A percentile compares a stretch with the other conserved stretches of the same genome.
These are phyloP conservation scores for Erigeron philadelphicus DNA, from an alignment of 140 eudicot species.

Conservation along the genomic window DNA sequence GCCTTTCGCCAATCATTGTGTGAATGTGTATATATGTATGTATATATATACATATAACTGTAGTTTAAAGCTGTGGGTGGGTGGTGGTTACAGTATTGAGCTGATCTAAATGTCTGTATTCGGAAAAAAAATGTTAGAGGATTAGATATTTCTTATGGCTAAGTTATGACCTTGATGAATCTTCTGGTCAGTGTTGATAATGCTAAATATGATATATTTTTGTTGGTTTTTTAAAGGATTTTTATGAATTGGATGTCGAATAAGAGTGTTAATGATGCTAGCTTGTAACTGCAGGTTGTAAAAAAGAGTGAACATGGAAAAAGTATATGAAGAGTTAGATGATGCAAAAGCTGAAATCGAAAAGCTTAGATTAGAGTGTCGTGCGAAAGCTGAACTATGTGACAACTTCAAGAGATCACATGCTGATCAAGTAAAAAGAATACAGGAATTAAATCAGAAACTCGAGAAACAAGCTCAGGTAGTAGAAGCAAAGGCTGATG, in stretches of 20 bases:
- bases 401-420: slow-evolving; percentile 56
- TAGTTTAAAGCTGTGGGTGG: too few relatives aligned
- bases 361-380: slow-evolving; percentile 47
- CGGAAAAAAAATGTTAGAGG: too few relatives aligned
- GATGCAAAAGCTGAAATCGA: slow-evolving; percentile 76
- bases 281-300: slow-evolving; percentile 28
- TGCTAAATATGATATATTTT: not conserved
- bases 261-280: slow-evolving; percentile 5
- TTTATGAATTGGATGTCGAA: not conserved
- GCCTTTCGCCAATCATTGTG: not conserved
- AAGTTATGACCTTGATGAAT: not conserved
- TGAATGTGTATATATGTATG: too few relatives aligned
- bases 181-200: not conserved
- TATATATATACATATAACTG: too few relatives aligned
- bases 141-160: too few relatives aligned
- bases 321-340: slow-evolving; percentile 60
- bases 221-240: not conserved
- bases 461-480: slow-evolving; percentile 52
- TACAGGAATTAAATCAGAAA: slow-evolving; percentile 48
- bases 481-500: slow-evolving; percentile 42
- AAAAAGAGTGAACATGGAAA: slow-evolving; percentile 40
- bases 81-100: too few relatives aligned
- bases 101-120: too few relatives aligned
- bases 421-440: slow-evolving; percentile 43
- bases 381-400: slow-evolving; percentile 38